Percentiles rank a stretch among this genome's conserved stretches.
Evolutionary conservation across 2,329 filamentous ascomycete genomes (phyloP).

Genomic region (Conoideocrella luteorostrata): DNA sequence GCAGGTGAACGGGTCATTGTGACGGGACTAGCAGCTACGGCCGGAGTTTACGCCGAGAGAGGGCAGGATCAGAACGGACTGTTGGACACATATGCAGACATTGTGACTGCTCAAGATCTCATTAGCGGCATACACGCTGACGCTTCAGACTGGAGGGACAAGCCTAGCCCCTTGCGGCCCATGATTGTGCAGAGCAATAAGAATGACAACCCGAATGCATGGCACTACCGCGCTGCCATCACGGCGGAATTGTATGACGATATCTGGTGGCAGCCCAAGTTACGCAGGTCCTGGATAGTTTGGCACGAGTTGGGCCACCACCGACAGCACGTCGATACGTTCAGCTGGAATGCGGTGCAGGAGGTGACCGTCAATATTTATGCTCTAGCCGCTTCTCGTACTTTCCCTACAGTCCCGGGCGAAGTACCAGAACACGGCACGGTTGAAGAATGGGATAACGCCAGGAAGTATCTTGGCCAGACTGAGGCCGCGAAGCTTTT

Average conservation of each 20-base stretch:
- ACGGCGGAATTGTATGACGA: neutral
- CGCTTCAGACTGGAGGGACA: neutral
- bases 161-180: slow-evolving; percentile 4
- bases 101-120: slow-evolving; percentile 5
- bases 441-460: slow-evolving; percentile 3
- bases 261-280: neutral
- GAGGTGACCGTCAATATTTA: slow-evolving; percentile 8
- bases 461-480: slow-evolving; percentile 3
- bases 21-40: slow-evolving; percentile 1
- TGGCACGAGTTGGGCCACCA: slow-evolving; percentile 9
- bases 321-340: slow-evolving; percentile 1
- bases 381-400: slow-evolving; percentile 3
- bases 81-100: slow-evolving; percentile 4
- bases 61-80: neutral
- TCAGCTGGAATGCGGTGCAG: neutral
- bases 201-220: neutral
- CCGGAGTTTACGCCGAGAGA: neutral
- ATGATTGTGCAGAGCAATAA: slow-evolving; percentile 5
- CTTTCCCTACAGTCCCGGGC: neutral
- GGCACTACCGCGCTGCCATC: neutral
- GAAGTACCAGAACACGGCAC: neutral
- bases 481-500: neutral
- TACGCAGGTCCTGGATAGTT: slow-evolving; percentile 1
- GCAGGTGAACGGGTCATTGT: slow-evolving; percentile 6
- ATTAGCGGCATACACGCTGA: slow-evolving; percentile 3